Conservation (phyloP, 2,329 filamentous ascomycete genomes). For the Neopestalotiopsis sp. region DNA sequence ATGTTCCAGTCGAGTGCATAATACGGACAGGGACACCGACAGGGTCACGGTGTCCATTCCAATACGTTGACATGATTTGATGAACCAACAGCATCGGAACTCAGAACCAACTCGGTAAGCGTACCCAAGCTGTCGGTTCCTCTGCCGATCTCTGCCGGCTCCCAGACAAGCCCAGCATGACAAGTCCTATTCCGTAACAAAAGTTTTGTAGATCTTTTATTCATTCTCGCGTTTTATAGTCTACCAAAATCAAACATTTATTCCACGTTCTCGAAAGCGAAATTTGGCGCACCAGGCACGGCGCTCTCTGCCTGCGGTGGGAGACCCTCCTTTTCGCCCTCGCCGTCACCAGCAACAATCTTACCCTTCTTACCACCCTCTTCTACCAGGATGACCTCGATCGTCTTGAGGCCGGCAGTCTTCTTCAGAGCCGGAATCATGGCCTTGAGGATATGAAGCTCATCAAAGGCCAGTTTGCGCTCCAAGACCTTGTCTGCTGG, state of each 20-base stretch:
- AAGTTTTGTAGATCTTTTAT: not conserved
- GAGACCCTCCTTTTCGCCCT: conserved; percentile 60
- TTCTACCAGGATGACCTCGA: conserved; percentile 75
- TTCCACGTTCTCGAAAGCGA: conserved; percentile 82
- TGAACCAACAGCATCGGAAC: not conserved
- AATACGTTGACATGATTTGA: not conserved
- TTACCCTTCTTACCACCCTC: conserved; percentile 71
- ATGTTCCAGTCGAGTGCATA: not conserved
- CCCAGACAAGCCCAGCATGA: not conserved
- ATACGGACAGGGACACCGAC: not conserved
- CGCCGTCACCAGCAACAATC: conserved; percentile 53
- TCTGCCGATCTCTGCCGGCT: not conserved
- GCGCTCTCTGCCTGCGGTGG: conserved; percentile 71
- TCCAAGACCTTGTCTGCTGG: conserved; percentile 73
- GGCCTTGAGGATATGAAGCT: conserved; percentile 73
- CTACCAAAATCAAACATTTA: not conserved
- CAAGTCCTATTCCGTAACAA: not conserved
- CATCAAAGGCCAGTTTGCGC: conserved; percentile 85
- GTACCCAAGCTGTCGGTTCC: not conserved
- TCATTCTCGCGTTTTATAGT: not conserved
- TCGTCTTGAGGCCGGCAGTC: conserved; percentile 69
- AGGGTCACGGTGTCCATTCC: not conserved
- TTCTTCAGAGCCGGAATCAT: conserved; percentile 83
- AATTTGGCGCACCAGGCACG: conserved; percentile 81
- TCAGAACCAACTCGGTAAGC: not conserved